phyloP scores from a whole-genome alignment of 345 rosid species.

The Rubroshorea leprosula region DNA sequence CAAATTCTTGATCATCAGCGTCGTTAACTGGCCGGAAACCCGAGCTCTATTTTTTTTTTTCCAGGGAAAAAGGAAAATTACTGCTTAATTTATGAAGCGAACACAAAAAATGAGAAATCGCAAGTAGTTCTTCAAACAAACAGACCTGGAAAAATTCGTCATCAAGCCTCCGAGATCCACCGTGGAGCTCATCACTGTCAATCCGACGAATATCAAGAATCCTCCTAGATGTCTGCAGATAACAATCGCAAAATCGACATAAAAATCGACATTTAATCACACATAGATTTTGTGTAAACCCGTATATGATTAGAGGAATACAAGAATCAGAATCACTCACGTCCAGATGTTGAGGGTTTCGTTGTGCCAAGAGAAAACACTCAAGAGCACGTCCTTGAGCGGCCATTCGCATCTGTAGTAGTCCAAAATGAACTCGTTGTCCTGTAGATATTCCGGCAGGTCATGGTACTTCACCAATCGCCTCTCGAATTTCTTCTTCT shows the following conservation, averaged over 20 bases:
- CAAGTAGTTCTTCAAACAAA: not conserved
- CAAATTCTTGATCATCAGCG: constrained; percentile 22
- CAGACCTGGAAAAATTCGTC: constrained; percentile 49
- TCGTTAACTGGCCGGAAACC: constrained; percentile 47
- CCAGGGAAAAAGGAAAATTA: not conserved
- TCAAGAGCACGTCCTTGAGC: constrained; percentile 58
- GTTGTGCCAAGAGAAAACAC: constrained; percentile 84
- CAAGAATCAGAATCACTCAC: constrained; percentile 29
- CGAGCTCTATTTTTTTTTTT: constrained; percentile 34
- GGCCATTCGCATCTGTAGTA: constrained; percentile 96
- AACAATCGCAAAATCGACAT: not conserved
- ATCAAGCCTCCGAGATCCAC: constrained; percentile 58
- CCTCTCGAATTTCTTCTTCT: constrained; percentile 33
- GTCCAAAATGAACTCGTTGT: constrained; percentile 84
- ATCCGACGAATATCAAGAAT: constrained; percentile 55
- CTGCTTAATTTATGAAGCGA: not conserved
- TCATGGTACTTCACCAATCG: constrained; percentile 65
- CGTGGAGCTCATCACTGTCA: constrained; percentile 57
- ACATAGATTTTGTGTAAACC: not conserved
- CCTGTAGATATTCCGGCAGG: constrained; percentile 73
- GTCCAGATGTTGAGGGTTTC: constrained; percentile 97
- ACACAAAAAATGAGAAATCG: too few relatives aligned
- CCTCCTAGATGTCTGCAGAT: constrained; percentile 68
- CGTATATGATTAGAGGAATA: not conserved
- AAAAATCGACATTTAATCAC: too few relatives aligned